These are phyloP conservation scores for Asparagopsis taxiformis DNA, from an alignment of 31 red algal genomes.

Conservation along the genomic window DNA sequence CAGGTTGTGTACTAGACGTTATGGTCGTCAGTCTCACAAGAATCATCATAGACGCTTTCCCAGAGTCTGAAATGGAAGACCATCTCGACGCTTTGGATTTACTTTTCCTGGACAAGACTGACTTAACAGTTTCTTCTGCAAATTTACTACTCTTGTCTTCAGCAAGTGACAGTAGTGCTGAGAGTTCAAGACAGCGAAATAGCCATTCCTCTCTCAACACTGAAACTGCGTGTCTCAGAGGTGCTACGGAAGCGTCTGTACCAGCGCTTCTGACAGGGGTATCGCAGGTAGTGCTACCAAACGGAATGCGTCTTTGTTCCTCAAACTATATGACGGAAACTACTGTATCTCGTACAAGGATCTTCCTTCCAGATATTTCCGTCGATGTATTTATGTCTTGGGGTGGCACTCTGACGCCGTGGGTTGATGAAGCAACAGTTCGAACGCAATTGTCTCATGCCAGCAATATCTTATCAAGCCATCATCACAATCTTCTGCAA, in stretches of 20 bases:
- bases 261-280: constrained; percentile 45
- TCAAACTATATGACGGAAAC: constrained; percentile 28
- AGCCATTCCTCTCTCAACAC: not conserved
- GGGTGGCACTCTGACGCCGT: constrained; percentile 59
- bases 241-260: not conserved
- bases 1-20: constrained; percentile 50
- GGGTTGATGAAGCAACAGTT: constrained; percentile 74
- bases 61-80: constrained; percentile 40
- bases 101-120: constrained; percentile 49
- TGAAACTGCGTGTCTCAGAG: not conserved
- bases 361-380: constrained; percentile 37
- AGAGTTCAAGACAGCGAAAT: constrained; percentile 33
- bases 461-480: not conserved
- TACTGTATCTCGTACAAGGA: constrained; percentile 9
- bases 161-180: constrained; percentile 20
- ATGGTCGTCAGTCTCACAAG: constrained; percentile 9
- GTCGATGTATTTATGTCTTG: constrained; percentile 49
- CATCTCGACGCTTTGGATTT: constrained; percentile 25
- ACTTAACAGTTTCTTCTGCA: constrained; percentile 6
- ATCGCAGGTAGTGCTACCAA: not conserved
- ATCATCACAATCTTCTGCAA: constrained; percentile 22
- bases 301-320: constrained; percentile 30
- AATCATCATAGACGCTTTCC: constrained; percentile 19
- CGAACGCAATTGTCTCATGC: constrained; percentile 63
- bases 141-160: constrained; percentile 43